Evolutionary conservation across 306 rosid genomes (phyloP).

Genomic region (Begonia peltatifolia): DNA sequence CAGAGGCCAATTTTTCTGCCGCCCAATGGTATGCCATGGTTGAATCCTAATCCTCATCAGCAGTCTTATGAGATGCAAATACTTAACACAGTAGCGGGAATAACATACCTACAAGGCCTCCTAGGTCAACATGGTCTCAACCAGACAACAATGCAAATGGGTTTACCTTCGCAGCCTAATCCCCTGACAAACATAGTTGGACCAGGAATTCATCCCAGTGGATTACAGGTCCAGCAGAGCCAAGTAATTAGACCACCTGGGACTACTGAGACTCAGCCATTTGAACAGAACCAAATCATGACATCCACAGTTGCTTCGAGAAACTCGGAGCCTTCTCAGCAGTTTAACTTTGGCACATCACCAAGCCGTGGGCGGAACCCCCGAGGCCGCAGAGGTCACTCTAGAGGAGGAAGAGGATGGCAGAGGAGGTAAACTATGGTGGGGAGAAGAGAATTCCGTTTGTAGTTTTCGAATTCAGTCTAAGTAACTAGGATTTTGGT

Average conservation of each 20-base stretch:
- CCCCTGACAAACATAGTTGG: constrained; percentile 14
- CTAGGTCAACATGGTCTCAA: constrained; percentile 29
- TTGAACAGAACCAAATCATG: constrained; percentile 21
- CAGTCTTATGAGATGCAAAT: constrained; percentile 36
- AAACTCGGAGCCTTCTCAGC: constrained; percentile 12
- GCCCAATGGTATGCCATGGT: constrained; percentile 34
- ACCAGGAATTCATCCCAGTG: constrained; percentile 24
- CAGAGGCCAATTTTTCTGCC: constrained; percentile 33
- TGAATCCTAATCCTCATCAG: constrained; percentile 21
- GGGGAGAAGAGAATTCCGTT: too few relatives aligned
- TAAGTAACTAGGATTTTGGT: too few relatives aligned
- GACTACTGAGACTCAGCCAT: not conserved
- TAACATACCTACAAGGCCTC: constrained; percentile 26
- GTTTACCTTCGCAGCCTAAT: constrained; percentile 24
- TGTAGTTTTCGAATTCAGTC: too few relatives aligned
- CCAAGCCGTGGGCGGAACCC: constrained; percentile 32
- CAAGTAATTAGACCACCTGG: constrained; percentile 14
- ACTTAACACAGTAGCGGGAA: constrained; percentile 28
- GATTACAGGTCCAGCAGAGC: constrained; percentile 20
- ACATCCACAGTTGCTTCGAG: constrained; percentile 1
- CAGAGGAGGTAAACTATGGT: constrained; percentile 16
- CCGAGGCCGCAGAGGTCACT: constrained; percentile 21
- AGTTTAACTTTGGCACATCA: constrained; percentile 33
- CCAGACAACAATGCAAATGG: constrained; percentile 35
- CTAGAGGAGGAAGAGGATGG: constrained; percentile 37